Evolutionary conservation across 371 early-diverging fungal species (phyloP).

Genomic region (Dichotomocladium elegans): DNA sequence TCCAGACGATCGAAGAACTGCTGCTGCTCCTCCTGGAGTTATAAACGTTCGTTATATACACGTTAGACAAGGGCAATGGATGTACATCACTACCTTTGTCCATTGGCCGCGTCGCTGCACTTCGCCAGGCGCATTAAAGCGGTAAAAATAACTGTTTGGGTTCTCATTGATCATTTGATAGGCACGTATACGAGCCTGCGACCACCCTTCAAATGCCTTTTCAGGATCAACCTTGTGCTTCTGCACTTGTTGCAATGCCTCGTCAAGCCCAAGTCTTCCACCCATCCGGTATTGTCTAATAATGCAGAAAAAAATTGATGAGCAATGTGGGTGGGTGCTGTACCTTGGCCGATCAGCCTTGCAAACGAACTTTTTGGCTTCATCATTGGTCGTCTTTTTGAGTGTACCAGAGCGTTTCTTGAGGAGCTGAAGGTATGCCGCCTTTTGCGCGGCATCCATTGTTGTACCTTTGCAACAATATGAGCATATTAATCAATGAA

Average conservation of each 20-base stretch:
- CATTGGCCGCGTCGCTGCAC: slow-evolving; percentile 88
- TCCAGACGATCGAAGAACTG: slow-evolving; percentile 76
- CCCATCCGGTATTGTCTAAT: slow-evolving; percentile 66
- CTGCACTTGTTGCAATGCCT: slow-evolving; percentile 83
- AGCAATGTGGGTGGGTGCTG: not conserved
- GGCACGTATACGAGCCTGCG: slow-evolving; percentile 87
- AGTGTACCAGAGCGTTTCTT: slow-evolving; percentile 77
- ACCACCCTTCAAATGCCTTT: slow-evolving; percentile 93
- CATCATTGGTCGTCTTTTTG: slow-evolving; percentile 74
- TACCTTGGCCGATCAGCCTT: not conserved
- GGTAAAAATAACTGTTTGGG: slow-evolving; percentile 94
- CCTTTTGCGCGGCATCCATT: slow-evolving; percentile 77
- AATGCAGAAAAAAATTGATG: not conserved
- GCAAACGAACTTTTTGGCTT: slow-evolving; percentile 63
- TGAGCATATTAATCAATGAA: not conserved
- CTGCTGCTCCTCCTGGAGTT: slow-evolving; percentile 64
- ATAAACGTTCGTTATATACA: slow-evolving; percentile 8
- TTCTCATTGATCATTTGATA: slow-evolving; percentile 85
- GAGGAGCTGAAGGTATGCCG: slow-evolving; percentile 76
- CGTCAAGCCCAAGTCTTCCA: slow-evolving; percentile 82
- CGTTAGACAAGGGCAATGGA: not conserved
- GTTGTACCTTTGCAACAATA: not conserved
- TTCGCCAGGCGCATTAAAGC: slow-evolving; percentile 95
- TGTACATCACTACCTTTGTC: slow-evolving; percentile 38
- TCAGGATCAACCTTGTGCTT: slow-evolving; percentile 66